Conservation (phyloP, 2,329 filamentous ascomycete genomes). For the Apiospora hydei region DNA sequence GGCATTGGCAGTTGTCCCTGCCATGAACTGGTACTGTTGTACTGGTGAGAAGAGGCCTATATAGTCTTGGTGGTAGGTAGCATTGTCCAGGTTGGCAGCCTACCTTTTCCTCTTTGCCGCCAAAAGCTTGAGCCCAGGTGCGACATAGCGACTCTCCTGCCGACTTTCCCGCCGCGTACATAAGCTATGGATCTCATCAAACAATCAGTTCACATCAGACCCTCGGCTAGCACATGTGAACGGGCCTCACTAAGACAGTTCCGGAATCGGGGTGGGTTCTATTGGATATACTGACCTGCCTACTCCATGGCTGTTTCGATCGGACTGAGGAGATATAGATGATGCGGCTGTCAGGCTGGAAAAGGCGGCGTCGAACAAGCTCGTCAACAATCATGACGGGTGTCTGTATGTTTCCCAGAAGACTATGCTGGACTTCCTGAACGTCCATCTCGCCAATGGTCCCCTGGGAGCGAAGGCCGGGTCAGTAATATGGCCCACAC, state of each 20-base stretch:
- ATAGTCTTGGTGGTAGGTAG: too few species aligned
- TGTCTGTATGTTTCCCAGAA: constrained; percentile 45
- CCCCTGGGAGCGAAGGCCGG: constrained; percentile 28
- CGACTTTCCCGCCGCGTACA: constrained; percentile 45
- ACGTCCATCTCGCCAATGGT: constrained; percentile 38
- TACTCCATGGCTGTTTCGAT: constrained; percentile 43
- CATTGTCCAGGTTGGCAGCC: background rate
- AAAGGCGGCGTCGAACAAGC: constrained; percentile 40
- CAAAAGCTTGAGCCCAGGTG: constrained; percentile 46
- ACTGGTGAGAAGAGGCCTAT: background rate
- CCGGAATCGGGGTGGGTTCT: background rate
- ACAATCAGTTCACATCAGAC: background rate
- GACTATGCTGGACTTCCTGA: constrained; percentile 40
- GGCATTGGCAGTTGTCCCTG: constrained; percentile 45
- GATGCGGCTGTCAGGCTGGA: constrained; percentile 44
- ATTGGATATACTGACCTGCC: constrained; percentile 29
- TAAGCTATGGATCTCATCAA: constrained; percentile 31
- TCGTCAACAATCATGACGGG: constrained; percentile 46
- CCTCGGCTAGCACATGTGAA: background rate
- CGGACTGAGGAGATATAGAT: constrained; percentile 46
- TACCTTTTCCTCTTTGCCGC: constrained; percentile 42
- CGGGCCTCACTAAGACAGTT: background rate
- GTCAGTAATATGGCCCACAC: background rate
- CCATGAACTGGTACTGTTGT: constrained; percentile 42
- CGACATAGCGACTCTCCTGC: constrained; percentile 46